Percentiles rank a stretch among this genome's conserved stretches.
Conservation (phyloP, 2,329 filamentous ascomycete species). For the Colletotrichum tabaci region DNA sequence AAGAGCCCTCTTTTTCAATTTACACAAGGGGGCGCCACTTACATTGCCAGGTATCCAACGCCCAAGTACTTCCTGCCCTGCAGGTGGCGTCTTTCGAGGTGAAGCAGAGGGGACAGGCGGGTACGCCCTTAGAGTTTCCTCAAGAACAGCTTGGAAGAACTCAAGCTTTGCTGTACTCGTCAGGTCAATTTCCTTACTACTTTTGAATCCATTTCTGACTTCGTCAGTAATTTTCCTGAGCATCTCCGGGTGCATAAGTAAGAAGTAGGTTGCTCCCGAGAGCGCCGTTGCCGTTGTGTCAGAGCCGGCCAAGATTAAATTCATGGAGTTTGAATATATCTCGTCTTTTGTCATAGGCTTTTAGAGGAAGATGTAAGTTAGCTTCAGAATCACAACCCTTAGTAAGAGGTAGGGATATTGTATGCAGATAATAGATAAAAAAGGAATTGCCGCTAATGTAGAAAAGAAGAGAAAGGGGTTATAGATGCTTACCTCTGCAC, state of each 20-base stretch:
- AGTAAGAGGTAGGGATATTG: no score
- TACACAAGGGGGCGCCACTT: no score
- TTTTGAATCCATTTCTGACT: constrained; percentile 51
- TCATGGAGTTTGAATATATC: neutral
- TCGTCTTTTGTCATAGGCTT: neutral
- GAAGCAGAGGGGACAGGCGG: constrained; percentile 45
- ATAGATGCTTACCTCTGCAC: no score
- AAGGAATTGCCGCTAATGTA: no score
- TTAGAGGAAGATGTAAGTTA: no score
- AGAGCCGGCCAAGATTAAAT: constrained; percentile 47
- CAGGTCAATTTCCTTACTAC: constrained; percentile 54
- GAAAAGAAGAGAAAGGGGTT: no score
- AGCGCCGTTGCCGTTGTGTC: constrained; percentile 53
- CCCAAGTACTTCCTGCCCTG: no score
- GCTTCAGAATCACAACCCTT: no score
- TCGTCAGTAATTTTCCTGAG: constrained; percentile 54
- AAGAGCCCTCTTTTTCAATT: no score
- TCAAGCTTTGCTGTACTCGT: constrained; percentile 48
- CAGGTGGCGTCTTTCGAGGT: neutral
- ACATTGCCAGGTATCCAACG: no score
- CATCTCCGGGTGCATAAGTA: constrained; percentile 49
- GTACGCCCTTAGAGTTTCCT: constrained; percentile 59
- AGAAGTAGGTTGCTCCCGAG: constrained; percentile 45
- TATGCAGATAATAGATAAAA: no score
- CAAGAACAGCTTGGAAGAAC: constrained; percentile 57